Conservation (phyloP, 495 filamentous ascomycete genomes). For the Pseudoneurospora amorphoporcata region DNA sequence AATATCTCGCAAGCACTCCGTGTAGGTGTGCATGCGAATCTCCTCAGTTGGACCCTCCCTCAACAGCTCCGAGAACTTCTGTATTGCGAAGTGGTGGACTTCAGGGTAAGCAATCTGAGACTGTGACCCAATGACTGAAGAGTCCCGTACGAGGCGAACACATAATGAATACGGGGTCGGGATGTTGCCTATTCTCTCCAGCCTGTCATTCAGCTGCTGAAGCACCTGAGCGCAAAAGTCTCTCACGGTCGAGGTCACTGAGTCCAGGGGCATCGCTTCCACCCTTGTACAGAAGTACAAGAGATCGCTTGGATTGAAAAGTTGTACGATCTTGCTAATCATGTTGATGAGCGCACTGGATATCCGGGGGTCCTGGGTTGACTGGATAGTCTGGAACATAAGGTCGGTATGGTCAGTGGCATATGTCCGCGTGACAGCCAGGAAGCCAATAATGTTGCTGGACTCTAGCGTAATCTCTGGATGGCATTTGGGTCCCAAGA, state of each 20-base stretch:
- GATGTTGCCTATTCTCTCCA: conserved; percentile 6
- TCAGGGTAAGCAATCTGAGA: conserved; percentile 32
- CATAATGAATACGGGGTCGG: conserved; percentile 44
- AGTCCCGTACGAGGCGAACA: conserved; percentile 58
- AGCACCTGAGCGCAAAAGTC: conserved; percentile 40
- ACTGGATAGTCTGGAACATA: conserved; percentile 75
- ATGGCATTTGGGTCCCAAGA: conserved; percentile 86
- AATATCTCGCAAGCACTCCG: conserved; percentile 38
- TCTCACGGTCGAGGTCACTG: conserved; percentile 41
- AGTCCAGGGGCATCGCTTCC: conserved; percentile 53
- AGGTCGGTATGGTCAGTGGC: conserved; percentile 60
- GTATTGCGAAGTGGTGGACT: conserved; percentile 49
- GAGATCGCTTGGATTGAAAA: conserved; percentile 46
- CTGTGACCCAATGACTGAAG: conserved; percentile 34
- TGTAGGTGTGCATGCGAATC: conserved; percentile 28
- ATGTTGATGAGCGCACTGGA: conserved; percentile 70
- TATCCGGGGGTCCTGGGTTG: conserved; percentile 75
- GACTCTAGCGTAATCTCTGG: conserved; percentile 76
- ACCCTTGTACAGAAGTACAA: conserved; percentile 70
- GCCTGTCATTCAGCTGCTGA: conserved; percentile 17
- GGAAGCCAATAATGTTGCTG: conserved; percentile 75
- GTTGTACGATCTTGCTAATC: conserved; percentile 53
- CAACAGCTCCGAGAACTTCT: conserved; percentile 43
- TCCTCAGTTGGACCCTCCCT: conserved; percentile 21
- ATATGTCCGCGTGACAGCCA: conserved; percentile 73